phyloP scores from a whole-genome alignment of 2,329 filamentous ascomycete species.

The Penicillium sp. region DNA sequence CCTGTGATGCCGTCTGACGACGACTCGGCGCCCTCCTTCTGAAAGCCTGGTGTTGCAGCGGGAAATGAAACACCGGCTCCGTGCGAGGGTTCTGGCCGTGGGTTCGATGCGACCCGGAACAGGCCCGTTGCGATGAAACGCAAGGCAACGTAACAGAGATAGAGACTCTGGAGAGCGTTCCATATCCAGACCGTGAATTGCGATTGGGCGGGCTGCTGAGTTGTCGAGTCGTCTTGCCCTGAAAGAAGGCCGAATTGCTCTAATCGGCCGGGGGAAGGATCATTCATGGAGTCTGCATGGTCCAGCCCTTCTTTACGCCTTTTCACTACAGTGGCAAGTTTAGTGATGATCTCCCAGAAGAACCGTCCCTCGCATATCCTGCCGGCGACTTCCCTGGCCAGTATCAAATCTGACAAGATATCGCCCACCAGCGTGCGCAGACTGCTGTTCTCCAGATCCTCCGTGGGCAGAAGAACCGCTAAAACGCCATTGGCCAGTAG shows the following conservation, averaged over 20 bases:
- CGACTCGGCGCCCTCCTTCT: constrained; percentile 29
- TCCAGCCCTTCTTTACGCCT: constrained; percentile 2
- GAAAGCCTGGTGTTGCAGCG: constrained; percentile 20
- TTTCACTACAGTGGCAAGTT: constrained; percentile 48
- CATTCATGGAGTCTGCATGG: constrained; percentile 6
- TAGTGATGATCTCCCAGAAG: constrained; percentile 76
- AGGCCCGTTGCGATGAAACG: constrained; percentile 63
- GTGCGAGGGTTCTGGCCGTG: constrained; percentile 37
- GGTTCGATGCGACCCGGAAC: constrained; percentile 62
- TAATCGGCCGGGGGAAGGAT: constrained; percentile 41
- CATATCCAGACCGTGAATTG: constrained; percentile 43
- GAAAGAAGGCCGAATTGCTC: constrained; percentile 54
- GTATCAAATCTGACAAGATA: constrained; percentile 82
- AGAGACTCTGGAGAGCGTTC: constrained; percentile 49
- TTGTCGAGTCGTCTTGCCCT: constrained; percentile 26
- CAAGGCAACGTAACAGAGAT: constrained; percentile 55
- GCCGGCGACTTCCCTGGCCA: constrained; percentile 74
- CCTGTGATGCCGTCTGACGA: constrained; percentile 22
- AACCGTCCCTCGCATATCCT: constrained; percentile 84
- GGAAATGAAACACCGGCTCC: constrained; percentile 26
- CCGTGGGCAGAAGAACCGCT: constrained; percentile 79
- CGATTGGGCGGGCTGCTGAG: constrained; percentile 32
- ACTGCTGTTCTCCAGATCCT: constrained; percentile 84
- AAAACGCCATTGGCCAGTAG: constrained; percentile 78
- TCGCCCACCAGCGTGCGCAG: constrained; percentile 77